Evolutionary conservation across 768 basidiomycete genomes (phyloP).

Genomic region (Boletus sensibilis): DNA sequence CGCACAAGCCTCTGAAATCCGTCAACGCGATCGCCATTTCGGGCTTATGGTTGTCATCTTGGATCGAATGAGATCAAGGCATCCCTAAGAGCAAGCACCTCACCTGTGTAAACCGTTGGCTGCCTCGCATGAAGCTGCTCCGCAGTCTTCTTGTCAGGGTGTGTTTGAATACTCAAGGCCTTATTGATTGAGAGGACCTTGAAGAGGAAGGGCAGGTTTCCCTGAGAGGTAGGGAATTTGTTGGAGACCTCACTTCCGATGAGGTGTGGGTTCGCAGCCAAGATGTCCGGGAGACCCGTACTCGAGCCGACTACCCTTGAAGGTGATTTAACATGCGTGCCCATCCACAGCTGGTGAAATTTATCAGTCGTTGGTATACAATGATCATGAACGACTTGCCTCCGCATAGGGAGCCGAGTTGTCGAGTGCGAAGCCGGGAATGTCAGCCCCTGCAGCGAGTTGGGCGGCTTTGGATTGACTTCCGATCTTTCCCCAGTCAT

Average conservation of each 20-base stretch:
- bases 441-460: conserved; percentile 59
- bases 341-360: conserved; percentile 89
- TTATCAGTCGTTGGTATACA: conserved; percentile 1
- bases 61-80: conserved; percentile 9
- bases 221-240: conserved; percentile 52
- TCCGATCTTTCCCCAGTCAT: conserved; percentile 95
- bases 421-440: conserved; percentile 67
- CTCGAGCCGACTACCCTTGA: conserved; percentile 52
- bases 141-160: conserved; percentile 85
- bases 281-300: conserved; percentile 52
- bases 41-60: conserved; percentile 96
- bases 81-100: conserved; percentile 13
- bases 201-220: conserved; percentile 88
- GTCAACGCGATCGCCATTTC: conserved; percentile 99
- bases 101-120: conserved; percentile 91
- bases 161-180: conserved; percentile 88
- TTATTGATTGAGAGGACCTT: conserved; percentile 90
- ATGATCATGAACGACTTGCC: conserved; percentile 46
- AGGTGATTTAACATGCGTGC: conserved; percentile 82
- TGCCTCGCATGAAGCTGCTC: conserved; percentile 61
- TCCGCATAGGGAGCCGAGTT: conserved; percentile 86
- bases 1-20: conserved; percentile 86
- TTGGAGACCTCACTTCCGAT: conserved; percentile 59
- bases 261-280: conserved; percentile 65
- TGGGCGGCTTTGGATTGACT: conserved; percentile 83